A percentile compares a stretch with the other conserved stretches of the same genome.
Evolutionary conservation across 2,329 filamentous ascomycete species (phyloP).

Genomic region (Aspergillus novofumigatus): DNA sequence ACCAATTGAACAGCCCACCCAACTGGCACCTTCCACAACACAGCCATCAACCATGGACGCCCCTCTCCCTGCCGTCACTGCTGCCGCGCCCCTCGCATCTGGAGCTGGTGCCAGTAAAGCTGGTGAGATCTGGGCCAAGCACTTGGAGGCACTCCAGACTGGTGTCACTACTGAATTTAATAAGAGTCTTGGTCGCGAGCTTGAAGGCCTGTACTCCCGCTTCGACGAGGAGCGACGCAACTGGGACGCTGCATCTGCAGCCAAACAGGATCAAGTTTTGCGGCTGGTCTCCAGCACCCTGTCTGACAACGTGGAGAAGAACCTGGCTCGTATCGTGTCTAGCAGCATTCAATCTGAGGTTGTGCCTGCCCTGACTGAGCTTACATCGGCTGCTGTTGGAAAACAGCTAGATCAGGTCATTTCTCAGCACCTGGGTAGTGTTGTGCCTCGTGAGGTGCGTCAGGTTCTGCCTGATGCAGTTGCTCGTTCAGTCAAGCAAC

Average conservation of each 20-base stretch:
- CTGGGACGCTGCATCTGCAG: constrained; percentile 57
- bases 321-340: constrained; percentile 70
- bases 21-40: constrained; percentile 6
- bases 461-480: constrained; percentile 64
- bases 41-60: constrained; percentile 6
- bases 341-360: constrained; percentile 71
- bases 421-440: constrained; percentile 60
- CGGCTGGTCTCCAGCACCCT: constrained; percentile 65
- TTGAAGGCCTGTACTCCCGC: constrained; percentile 55
- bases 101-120: constrained; percentile 36
- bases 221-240: constrained; percentile 67
- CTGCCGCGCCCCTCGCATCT: constrained; percentile 6
- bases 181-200: constrained; percentile 45
- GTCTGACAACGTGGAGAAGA: constrained; percentile 69
- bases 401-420: constrained; percentile 68
- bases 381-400: constrained; percentile 64
- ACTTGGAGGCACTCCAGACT: constrained; percentile 54
- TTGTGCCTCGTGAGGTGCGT: constrained; percentile 70
- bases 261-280: constrained; percentile 67
- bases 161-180: constrained; percentile 47
- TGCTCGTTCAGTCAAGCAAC: constrained; percentile 65
- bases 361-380: constrained; percentile 67
- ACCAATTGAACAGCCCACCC: constrained; percentile 8
- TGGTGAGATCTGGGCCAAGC: constrained; percentile 56
- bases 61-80: neutral